A percentile compares a stretch with the other conserved stretches of the same genome.
Conservation (phyloP, 176 grass and related monocot genomes). For the Oryza meridionalis region DNA sequence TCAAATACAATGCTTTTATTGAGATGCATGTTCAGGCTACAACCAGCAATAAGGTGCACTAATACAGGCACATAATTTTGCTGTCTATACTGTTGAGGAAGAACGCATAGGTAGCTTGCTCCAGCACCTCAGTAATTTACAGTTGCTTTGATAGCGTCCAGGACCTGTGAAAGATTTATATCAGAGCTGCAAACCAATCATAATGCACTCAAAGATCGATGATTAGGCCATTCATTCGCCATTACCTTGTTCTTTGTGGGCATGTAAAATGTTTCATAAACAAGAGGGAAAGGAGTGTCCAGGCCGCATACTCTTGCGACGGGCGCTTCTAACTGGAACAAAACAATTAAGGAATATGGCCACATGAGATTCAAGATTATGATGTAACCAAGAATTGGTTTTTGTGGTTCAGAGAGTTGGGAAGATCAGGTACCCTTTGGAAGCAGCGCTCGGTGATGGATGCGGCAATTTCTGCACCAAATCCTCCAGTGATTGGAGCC, state of each 20-base stretch:
- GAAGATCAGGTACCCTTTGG: constrained; percentile 69
- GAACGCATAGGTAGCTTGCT: neutral
- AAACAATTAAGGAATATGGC: neutral
- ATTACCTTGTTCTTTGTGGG: constrained; percentile 89
- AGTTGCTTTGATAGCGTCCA: constrained; percentile 81
- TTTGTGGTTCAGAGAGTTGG: constrained; percentile 3
- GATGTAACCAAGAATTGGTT: neutral
- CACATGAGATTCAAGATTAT: neutral
- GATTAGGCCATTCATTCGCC: neutral
- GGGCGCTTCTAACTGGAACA: constrained; percentile 80
- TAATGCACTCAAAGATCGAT: neutral
- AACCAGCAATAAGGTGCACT: neutral
- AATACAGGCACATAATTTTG: neutral
- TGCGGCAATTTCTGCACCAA: constrained; percentile 90
- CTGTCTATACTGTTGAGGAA: neutral
- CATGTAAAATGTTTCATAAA: constrained; percentile 93
- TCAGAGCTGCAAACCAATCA: neutral
- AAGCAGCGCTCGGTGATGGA: constrained; percentile 88
- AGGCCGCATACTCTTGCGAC: constrained; percentile 81
- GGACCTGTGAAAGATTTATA: constrained; percentile 39
- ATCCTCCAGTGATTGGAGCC: constrained; percentile 89
- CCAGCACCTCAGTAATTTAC: constrained; percentile 64
- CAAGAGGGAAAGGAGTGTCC: constrained; percentile 91
- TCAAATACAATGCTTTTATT: neutral
- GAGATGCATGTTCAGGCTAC: neutral